Evolutionary conservation across 2,329 filamentous ascomycete species (phyloP), one percentile per base, ranked within the genome.

Genomic region (Aspergillus udagawae): DNA sequence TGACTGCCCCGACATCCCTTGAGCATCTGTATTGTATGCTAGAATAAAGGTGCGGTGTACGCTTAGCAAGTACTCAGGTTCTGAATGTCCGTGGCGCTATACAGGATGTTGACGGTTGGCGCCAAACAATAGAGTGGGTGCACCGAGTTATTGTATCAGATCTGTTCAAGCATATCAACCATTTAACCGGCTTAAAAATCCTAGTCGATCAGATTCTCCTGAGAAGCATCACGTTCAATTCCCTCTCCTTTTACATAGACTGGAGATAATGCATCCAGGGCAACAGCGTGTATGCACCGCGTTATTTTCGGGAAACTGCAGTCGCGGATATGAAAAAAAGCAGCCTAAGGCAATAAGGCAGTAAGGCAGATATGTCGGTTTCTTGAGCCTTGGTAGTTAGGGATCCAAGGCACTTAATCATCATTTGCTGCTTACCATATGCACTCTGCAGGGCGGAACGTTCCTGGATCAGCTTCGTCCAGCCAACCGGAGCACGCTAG

Each of bases 1-100:
- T 21, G 64, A 55, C 50, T 67, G 64, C 45, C 57, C 65, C 52
- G 68, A 67, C 68, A 70, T 73, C 51, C 56, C 65, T 62, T 55
- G 53, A 52, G 47, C 35, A 50, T 58, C 27, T 51, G 49, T 20
- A 48, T 41, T 50, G 14, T 57, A 48, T 51, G 32, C 32, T 38
- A 38, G 32, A 14, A 38, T 38, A 6, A 17, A 4, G 5, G 5
- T 38, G 14, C 32, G 32, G 5, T 17, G 32, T 38, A 17, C 32
- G 14, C 32, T 38, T 38, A 38, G 32, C 32, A 38, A 3, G 6
- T 17, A 17, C 14, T 17, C 32, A 6, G 12, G 32, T 38, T 7
- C 32, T 17, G 14, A 38, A 38, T 4, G 2, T 38, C 32, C 32
- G 14, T 17, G 32, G 14, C 32, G 32, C 12, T 7, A 7, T 38